A percentile compares a stretch with the other conserved stretches of the same genome.
Conservation (phyloP, 1,284 basidiomycete genomes). For the Cutaneotrichosporon arboriforme region DNA sequence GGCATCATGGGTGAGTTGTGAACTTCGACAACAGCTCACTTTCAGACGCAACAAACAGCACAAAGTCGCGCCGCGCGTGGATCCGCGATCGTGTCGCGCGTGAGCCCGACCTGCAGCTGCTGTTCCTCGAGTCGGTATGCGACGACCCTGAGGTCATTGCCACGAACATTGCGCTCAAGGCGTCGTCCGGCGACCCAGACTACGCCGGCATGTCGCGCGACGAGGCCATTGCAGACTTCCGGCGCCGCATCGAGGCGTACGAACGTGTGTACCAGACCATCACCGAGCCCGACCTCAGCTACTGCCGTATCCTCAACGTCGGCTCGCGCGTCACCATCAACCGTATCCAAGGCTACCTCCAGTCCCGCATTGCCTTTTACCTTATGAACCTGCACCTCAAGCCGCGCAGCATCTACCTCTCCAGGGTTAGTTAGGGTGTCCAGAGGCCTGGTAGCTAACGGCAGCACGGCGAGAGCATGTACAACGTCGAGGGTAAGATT, state of each 20-base stretch:
- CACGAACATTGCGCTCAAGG: constrained; percentile 92
- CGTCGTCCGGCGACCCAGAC: constrained; percentile 92
- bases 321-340: constrained; percentile 78
- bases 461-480: constrained; percentile 98
- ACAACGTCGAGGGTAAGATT: constrained; percentile 93
- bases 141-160: constrained; percentile 91
- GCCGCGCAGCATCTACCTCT: constrained; percentile 93
- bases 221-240: constrained; percentile 82
- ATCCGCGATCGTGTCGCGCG: constrained; percentile 74
- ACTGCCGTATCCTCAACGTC: constrained; percentile 81
- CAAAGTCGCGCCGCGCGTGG: constrained; percentile 67
- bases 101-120: constrained; percentile 82
- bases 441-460: not conserved
- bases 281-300: constrained; percentile 76
- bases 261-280: constrained; percentile 95
- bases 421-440: constrained; percentile 60
- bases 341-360: constrained; percentile 84
- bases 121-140: constrained; percentile 93
- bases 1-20: constrained; percentile 79
- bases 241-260: constrained; percentile 85
- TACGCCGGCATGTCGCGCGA: constrained; percentile 85
- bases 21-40: constrained; percentile 3
- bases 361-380: constrained; percentile 96
- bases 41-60: constrained; percentile 89
- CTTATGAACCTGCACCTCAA: constrained; percentile 98